Base-by-base conservation (phyloP, 257 asterid species). In the Solanum chilense region DNA sequence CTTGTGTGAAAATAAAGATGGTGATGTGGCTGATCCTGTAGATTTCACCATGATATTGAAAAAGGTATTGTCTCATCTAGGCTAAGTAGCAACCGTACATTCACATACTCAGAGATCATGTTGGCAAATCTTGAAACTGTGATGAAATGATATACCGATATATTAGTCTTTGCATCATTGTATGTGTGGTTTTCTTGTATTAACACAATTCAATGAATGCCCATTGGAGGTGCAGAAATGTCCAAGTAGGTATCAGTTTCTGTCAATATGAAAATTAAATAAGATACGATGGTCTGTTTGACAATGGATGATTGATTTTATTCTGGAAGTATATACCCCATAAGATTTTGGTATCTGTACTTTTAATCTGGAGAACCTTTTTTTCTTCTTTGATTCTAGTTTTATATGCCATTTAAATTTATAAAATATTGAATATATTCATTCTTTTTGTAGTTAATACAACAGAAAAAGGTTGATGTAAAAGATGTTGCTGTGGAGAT, bases 401-500 rank as follows among this genome's bases (percentile, higher is more conserved):
- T 81, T 15, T 81, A 29, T 49, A 16, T 81, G 20, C 20, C 69
- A 49, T 52, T 80, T 49, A 47, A 81, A 52, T 31, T 49, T 81
- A 81, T 81, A 29, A 49, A 49, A 49, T 81, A 29, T 12, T 49
- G 44, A 31, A 49, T 81, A 52, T 49, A 49, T 81, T 49, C 69
- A 52, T 64, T 23, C 82, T 84, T 89, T 90, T 89, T 90, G 87
- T 89, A 97, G 99, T 89, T 97, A 90, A 92, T 96, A 91, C 97
- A 93, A 89, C 92, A 91, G 84, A 98, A 98, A 49, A 94, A 93
- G 92, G 95, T 95, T 89, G 90, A 91, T 86, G 88, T 91, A 56
- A 91, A 91, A 88, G 97, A 95, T 88, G 92, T 96, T 83, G 98
- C 99, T 70, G 82, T 89, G 42, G 98, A 95, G 90, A 94, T 95